Percentiles rank a stretch among this genome's conserved stretches.
phyloP scores from a whole-genome alignment of 2,329 filamentous ascomycete genomes.

The Meredithiella fracta region DNA sequence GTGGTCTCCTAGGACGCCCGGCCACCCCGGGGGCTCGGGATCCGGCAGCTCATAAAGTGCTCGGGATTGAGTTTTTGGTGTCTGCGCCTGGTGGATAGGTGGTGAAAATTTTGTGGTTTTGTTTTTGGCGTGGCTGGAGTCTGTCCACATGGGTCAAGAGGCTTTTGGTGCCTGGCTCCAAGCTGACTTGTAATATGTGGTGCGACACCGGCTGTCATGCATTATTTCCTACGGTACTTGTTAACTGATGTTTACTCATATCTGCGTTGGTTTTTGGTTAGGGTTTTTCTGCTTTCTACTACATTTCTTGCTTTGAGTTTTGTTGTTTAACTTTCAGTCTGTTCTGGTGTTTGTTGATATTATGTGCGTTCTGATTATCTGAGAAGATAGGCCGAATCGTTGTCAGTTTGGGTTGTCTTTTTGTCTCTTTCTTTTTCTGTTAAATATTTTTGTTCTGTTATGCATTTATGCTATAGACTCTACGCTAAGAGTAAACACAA shows the following conservation, averaged over 20 bases:
- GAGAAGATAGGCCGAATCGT: slow-evolving; percentile 4
- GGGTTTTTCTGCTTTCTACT: slow-evolving; percentile 1
- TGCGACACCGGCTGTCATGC: slow-evolving; percentile 5
- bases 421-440: slow-evolving; percentile 2
- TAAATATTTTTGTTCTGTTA: slow-evolving; percentile 5
- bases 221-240: slow-evolving; percentile 3
- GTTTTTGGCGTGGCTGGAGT: background rate
- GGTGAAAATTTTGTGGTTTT: slow-evolving; percentile 13
- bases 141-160: background rate
- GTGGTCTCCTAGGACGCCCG: slow-evolving; percentile 31
- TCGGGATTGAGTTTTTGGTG: slow-evolving; percentile 6
- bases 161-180: background rate
- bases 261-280: slow-evolving; percentile 1
- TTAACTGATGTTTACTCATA: slow-evolving; percentile 7
- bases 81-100: background rate
- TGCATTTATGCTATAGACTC: slow-evolving; percentile 13
- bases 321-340: slow-evolving; percentile 7
- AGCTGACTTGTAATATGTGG: slow-evolving; percentile 7
- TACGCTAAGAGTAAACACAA: background rate
- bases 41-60: slow-evolving; percentile 25
- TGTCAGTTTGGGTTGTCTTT: slow-evolving; percentile 7
- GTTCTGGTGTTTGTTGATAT: slow-evolving; percentile 1
- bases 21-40: slow-evolving; percentile 20
- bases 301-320: background rate
- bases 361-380: background rate